Evolutionary conservation across 2,329 filamentous ascomycete species (phyloP).

Genomic region (Thelonectria rubi): DNA sequence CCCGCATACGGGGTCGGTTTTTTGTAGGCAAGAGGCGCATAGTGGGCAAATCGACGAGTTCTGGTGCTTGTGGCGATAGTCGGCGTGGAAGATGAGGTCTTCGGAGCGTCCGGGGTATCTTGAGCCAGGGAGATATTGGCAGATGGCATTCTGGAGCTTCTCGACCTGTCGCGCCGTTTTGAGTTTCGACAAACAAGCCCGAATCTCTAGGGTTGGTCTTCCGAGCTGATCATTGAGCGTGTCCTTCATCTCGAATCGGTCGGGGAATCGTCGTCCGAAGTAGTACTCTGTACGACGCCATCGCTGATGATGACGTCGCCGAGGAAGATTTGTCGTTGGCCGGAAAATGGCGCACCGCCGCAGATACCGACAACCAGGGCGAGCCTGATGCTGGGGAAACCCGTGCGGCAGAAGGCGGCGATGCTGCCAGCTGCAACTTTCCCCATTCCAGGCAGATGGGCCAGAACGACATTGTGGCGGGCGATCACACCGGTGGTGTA

Average conservation of each 20-base stretch:
- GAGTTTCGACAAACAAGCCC: conserved; percentile 37
- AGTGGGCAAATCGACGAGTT: not conserved
- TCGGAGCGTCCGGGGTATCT: not conserved
- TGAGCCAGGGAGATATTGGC: not conserved
- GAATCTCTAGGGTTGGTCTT: conserved; percentile 35
- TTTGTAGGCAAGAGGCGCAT: not conserved
- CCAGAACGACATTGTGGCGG: conserved; percentile 5
- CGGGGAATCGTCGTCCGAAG: conserved; percentile 38
- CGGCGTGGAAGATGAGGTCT: not conserved
- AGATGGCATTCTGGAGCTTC: not conserved
- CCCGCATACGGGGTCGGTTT: not conserved
- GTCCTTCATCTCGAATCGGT: conserved; percentile 34
- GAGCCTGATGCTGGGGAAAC: conserved; percentile 3
- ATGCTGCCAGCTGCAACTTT: conserved; percentile 1
- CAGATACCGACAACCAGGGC: conserved; percentile 15
- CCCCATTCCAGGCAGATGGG: conserved; percentile 7
- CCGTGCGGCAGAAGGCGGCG: not conserved
- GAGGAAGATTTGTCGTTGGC: conserved; percentile 31
- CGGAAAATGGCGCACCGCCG: conserved; percentile 31
- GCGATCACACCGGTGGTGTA: not conserved
- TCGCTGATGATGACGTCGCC: conserved; percentile 44
- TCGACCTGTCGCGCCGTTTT: not conserved
- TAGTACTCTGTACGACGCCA: conserved; percentile 44
- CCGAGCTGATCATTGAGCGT: conserved; percentile 32
- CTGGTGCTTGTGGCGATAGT: conserved; percentile 8